These are phyloP conservation scores for Melanomma pulvis-pyrius DNA, from an alignment of 495 filamentous ascomycete genomes.

Conservation along the genomic window DNA sequence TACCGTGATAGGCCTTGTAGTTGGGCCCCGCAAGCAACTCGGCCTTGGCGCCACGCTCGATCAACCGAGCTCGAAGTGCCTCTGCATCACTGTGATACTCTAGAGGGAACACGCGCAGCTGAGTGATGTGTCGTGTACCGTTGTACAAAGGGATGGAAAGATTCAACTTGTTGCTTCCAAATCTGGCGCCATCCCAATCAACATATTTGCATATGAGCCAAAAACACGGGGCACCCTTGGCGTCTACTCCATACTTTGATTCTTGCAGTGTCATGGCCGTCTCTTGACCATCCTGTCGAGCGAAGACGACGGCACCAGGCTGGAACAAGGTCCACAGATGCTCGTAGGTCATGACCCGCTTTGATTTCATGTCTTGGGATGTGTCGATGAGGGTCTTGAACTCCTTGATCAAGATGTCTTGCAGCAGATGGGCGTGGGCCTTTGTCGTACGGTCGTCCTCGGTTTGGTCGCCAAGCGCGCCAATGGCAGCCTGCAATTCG, in stretches of 20 bases:
- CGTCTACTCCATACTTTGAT: conserved; percentile 42
- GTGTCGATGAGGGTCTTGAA: conserved; percentile 59
- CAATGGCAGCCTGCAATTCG: conserved; percentile 51
- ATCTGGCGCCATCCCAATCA: conserved; percentile 63
- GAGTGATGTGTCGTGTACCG: conserved; percentile 60
- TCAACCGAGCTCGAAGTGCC: conserved; percentile 43
- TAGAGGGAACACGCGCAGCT: conserved; percentile 60
- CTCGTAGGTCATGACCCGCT: conserved; percentile 63
- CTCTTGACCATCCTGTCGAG: conserved; percentile 45
- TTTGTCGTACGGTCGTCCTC: conserved; percentile 56
- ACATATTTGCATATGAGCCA: conserved; percentile 53
- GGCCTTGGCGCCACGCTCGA: conserved; percentile 45
- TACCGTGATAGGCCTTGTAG: conserved; percentile 63
- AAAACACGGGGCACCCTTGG: conserved; percentile 39
- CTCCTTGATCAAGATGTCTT: conserved; percentile 59
- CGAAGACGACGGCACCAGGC: conserved; percentile 51
- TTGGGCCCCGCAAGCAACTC: conserved; percentile 59
- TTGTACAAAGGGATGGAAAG: conserved; percentile 55
- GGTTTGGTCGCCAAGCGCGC: conserved; percentile 28
- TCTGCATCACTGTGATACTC: conserved; percentile 55
- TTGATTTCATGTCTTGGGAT: conserved; percentile 60
- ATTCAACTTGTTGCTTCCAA: conserved; percentile 52
- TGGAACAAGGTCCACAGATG: conserved; percentile 61
- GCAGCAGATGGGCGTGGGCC: conserved; percentile 60
- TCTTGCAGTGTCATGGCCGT: conserved; percentile 47